Percentiles rank a stretch among this genome's conserved stretches.
These are phyloP conservation scores for Boletus barrowsii DNA, from an alignment of 768 basidiomycete genomes.

Conservation along the genomic window DNA sequence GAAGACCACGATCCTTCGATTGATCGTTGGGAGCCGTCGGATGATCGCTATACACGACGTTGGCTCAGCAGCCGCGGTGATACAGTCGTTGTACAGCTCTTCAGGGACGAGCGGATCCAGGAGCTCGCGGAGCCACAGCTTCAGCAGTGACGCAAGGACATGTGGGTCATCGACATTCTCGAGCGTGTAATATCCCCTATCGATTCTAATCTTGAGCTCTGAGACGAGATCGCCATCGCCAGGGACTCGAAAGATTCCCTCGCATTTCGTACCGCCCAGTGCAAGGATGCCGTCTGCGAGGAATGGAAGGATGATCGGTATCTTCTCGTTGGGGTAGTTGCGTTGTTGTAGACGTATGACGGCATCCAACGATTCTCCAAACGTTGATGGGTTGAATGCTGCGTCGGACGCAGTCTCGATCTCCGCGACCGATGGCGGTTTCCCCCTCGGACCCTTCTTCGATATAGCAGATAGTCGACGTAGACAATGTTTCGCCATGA, in stretches of 20 bases:
- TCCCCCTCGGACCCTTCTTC: slow-evolving; percentile 83
- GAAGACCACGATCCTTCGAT: slow-evolving; percentile 83
- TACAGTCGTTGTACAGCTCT: slow-evolving; percentile 89
- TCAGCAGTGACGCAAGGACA: slow-evolving; percentile 84
- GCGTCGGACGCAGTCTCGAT: slow-evolving; percentile 95
- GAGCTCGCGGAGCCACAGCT: slow-evolving; percentile 91
- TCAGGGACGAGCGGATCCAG: slow-evolving; percentile 89
- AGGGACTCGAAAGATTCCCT: slow-evolving; percentile 92
- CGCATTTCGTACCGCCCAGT: slow-evolving; percentile 76
- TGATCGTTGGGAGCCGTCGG: slow-evolving; percentile 76
- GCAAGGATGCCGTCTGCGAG: slow-evolving; percentile 90
- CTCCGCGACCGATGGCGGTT: slow-evolving; percentile 75
- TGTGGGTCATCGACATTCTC: slow-evolving; percentile 90
- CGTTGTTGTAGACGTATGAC: slow-evolving; percentile 82
- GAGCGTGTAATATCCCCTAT: slow-evolving; percentile 86
- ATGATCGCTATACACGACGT: slow-evolving; percentile 72
- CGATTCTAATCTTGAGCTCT: slow-evolving; percentile 84
- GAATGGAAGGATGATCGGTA: slow-evolving; percentile 93
- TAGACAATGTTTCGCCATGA: slow-evolving; percentile 91
- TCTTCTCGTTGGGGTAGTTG: slow-evolving; percentile 78
- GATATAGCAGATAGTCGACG: slow-evolving; percentile 71
- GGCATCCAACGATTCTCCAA: slow-evolving; percentile 84
- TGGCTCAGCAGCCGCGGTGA: slow-evolving; percentile 63
- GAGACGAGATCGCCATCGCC: slow-evolving; percentile 89
- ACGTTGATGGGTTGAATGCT: slow-evolving; percentile 92